Percentiles rank a stretch among this genome's conserved stretches.
These are phyloP conservation scores for Turnera subulata DNA, from an alignment of 345 rosid genomes.

Conservation along the genomic window DNA sequence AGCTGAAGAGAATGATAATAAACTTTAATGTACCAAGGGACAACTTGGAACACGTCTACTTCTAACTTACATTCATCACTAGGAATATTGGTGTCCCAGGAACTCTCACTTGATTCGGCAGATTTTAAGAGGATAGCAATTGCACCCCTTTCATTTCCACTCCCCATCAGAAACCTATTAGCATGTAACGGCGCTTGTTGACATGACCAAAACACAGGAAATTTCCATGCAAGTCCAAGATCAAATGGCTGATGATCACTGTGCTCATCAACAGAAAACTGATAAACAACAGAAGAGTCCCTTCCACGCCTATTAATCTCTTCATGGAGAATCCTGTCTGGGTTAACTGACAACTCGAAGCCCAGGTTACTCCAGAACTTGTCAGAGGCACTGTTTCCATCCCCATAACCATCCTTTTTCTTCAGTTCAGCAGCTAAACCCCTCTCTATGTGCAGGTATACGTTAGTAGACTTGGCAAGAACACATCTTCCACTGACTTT, in stretches of 20 bases:
- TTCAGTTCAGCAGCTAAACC: slow-evolving; percentile 37
- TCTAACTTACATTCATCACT: slow-evolving; percentile 44
- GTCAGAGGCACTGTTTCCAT: slow-evolving; percentile 22
- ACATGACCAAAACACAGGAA: slow-evolving; percentile 66
- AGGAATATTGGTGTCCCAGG: slow-evolving; percentile 15
- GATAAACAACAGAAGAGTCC: slow-evolving; percentile 40
- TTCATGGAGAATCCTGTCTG: slow-evolving; percentile 59
- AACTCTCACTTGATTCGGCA: slow-evolving; percentile 33
- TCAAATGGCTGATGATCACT: slow-evolving; percentile 58
- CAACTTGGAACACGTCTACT: slow-evolving; percentile 80
- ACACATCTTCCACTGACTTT: slow-evolving; percentile 58
- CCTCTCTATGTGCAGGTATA: slow-evolving; percentile 70
- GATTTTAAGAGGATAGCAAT: slow-evolving; percentile 80
- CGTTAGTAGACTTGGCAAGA: slow-evolving; percentile 70
- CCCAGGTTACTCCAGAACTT: slow-evolving; percentile 27
- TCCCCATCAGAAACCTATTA: slow-evolving; percentile 91
- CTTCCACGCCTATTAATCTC: slow-evolving; percentile 24
- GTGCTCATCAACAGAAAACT: slow-evolving; percentile 54
- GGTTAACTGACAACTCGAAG: slow-evolving; percentile 56
- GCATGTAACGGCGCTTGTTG: slow-evolving; percentile 68
- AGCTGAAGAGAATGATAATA: slow-evolving; percentile 71
- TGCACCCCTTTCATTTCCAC: slow-evolving; percentile 95
- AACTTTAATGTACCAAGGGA: slow-evolving; percentile 94
- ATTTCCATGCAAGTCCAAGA: slow-evolving; percentile 68
- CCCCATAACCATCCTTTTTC: slow-evolving; percentile 25